Evolutionary conservation across 2,329 filamentous ascomycete genomes (phyloP).

Genomic region (Trichocomaceae sp.): DNA sequence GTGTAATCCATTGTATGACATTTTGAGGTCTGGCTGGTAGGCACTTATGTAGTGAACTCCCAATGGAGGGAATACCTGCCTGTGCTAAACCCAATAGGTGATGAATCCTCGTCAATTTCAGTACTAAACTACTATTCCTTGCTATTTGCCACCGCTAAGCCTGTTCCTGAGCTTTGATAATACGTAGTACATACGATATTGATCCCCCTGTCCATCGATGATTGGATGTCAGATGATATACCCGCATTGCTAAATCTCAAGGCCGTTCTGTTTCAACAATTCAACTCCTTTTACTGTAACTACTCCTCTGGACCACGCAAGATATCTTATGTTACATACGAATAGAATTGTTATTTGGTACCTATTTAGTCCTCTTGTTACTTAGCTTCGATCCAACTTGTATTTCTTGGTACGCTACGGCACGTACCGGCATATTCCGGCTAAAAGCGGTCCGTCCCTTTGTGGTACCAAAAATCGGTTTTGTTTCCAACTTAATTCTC

Average conservation of each 20-base stretch:
- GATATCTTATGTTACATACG: too few relatives aligned
- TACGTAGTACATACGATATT: too few relatives aligned
- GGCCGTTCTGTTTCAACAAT: too few relatives aligned
- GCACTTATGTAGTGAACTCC: neutral
- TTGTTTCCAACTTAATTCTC: neutral
- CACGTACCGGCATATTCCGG: neutral
- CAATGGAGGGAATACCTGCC: neutral
- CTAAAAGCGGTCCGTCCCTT: neutral
- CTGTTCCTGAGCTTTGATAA: neutral
- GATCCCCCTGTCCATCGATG: too few relatives aligned
- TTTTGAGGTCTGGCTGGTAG: neutral
- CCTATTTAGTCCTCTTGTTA: too few relatives aligned
- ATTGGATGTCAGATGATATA: too few relatives aligned
- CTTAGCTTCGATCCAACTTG: neutral
- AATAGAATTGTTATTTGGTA: too few relatives aligned
- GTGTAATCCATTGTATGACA: neutral
- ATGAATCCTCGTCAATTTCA: neutral
- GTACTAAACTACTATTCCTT: neutral
- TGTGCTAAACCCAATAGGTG: neutral
- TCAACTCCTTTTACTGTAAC: too few relatives aligned
- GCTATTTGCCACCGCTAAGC: neutral
- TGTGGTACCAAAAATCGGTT: neutral
- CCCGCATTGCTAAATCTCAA: too few relatives aligned
- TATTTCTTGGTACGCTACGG: neutral
- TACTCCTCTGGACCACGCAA: too few relatives aligned